Evolutionary conservation across 768 basidiomycete genomes (phyloP).

Genomic region (Phaffia tasmanica): DNA sequence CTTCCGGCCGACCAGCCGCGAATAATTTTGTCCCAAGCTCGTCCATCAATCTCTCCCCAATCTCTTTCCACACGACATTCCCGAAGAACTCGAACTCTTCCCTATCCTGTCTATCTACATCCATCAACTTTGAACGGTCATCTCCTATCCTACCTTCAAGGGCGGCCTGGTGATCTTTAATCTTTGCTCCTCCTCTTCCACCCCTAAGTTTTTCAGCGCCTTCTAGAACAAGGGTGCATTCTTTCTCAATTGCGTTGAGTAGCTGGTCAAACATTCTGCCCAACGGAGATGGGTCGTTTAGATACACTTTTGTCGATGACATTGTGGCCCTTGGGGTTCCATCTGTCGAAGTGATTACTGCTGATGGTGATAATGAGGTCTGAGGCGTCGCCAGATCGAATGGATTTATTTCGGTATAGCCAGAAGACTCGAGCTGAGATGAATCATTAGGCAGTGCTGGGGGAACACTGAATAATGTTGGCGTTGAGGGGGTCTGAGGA

Average conservation of each 20-base stretch:
- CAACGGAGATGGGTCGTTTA: conserved; percentile 2
- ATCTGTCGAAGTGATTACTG: background rate
- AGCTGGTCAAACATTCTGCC: conserved; percentile 7
- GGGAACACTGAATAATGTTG: background rate
- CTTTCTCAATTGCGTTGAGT: conserved; percentile 3
- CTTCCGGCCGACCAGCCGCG: conserved; percentile 79
- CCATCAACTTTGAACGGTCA: background rate
- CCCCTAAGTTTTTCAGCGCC: conserved; percentile 12
- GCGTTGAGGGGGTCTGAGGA: conserved; percentile 27
- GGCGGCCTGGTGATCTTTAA: background rate
- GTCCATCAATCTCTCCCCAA: conserved; percentile 66
- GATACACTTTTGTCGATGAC: background rate
- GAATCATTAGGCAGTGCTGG: background rate
- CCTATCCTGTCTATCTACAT: conserved; percentile 9
- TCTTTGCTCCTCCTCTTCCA: background rate
- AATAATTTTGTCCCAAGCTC: conserved; percentile 75
- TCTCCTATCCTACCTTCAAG: background rate
- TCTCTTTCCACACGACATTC: conserved; percentile 78
- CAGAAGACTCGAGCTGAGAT: background rate
- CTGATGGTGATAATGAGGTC: background rate
- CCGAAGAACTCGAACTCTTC: conserved; percentile 70
- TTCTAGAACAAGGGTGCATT: conserved; percentile 10
- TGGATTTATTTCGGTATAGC: background rate
- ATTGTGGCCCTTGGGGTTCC: background rate
- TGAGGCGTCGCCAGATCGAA: background rate